phyloP scores from a whole-genome alignment of 805 yeast species.

The Scheffersomyces lignosus region DNA sequence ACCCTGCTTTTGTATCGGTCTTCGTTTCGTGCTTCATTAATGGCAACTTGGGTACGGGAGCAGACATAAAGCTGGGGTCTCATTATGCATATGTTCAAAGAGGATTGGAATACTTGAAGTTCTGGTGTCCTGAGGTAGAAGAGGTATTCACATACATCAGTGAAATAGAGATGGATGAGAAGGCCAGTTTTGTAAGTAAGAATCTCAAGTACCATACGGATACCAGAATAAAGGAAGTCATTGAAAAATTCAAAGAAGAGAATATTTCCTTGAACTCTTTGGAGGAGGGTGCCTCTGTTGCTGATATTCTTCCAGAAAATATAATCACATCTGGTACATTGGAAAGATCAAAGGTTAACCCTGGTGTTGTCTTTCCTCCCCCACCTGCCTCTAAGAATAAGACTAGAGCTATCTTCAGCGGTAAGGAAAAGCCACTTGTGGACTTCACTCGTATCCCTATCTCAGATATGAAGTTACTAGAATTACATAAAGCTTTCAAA shows the following conservation, averaged over 20 bases:
- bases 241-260: constrained; percentile 2
- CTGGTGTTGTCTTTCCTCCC: constrained; percentile 32
- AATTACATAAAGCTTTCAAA: constrained; percentile 13
- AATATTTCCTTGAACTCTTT: neutral
- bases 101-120: constrained; percentile 29
- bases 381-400: constrained; percentile 23
- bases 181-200: constrained; percentile 8
- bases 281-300: constrained; percentile 3
- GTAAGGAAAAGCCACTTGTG: constrained; percentile 26
- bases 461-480: constrained; percentile 16
- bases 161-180: neutral
- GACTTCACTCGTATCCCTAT: constrained; percentile 29
- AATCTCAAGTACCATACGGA: constrained; percentile 14
- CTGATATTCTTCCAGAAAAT: constrained; percentile 13
- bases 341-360: constrained; percentile 19
- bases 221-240: constrained; percentile 10
- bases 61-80: constrained; percentile 18
- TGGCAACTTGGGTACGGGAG: constrained; percentile 26
- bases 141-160: constrained; percentile 13
- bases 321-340: constrained; percentile 6
- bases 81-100: constrained; percentile 31
- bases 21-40: constrained; percentile 32
- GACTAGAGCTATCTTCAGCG: constrained; percentile 24
- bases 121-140: constrained; percentile 37
- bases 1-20: constrained; percentile 29